Evolutionary conservation across 352 stramenopile species (phyloP), one percentile per base, ranked within the genome.

Genomic region (Phytopythium kandeliae): DNA sequence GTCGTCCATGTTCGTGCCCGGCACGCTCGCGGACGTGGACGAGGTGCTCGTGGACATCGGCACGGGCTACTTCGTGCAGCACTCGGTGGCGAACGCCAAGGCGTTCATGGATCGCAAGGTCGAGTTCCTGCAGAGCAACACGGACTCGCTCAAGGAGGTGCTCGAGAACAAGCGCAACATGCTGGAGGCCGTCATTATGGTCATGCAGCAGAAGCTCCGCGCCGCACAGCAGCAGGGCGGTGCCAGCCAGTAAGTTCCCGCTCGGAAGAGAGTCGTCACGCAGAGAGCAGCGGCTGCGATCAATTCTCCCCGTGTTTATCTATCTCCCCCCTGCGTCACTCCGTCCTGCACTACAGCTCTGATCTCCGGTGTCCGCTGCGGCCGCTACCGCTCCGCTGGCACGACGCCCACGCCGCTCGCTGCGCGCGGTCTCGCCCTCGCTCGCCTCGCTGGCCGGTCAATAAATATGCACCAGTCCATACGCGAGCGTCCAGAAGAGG

Each of bases 11-110:
- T 98, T 98, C 58, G 91, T 96, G 24, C 89, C 89, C 0, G 94
- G 89, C 19, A 95, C 72, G 51, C 74, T 97, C 28, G 62, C 75
- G 31, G 88, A 95, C 55, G 83, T 92, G 17, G 73, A 89, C 26
- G 81, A 94, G 41, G 74, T 98, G 40, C 73, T 98, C 34, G 89
- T 97, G 51, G 94, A 98, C 56, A 68, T 98, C n/a, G 94, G 94
- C 28, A 97, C 94, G 28, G 94, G 92, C 21, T 98, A 97, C 73
- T 98, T 96, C 67, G 83, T 95, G 25, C 86, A 98, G 71, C 96
- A 98, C 56, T 87, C 66, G 37, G 63, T 86, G 43, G 80, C 77
- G n/a, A 86, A 97, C 58, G 92, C 91, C 15, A 77, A 85, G 51
- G 77, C 76, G 40, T 96, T 97, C 58, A 86, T 98, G 74, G 86